Conservation (phyloP, 176 grass and related monocot species). For the Olyra latifolia region DNA sequence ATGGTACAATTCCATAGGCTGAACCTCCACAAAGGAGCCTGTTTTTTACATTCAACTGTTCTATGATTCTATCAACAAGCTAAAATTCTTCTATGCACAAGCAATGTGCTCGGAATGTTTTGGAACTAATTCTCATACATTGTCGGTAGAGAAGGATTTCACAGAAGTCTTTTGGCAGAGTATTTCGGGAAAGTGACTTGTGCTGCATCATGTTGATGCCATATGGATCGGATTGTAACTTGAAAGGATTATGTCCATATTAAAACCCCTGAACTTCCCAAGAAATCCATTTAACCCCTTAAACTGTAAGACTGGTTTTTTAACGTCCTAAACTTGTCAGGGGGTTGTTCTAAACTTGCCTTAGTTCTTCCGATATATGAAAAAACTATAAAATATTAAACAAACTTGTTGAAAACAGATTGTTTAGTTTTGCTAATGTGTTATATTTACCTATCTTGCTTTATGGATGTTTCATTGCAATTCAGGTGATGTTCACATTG, state of each 20-base stretch:
- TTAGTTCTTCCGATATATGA: background rate
- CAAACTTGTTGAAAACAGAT: background rate
- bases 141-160: background rate
- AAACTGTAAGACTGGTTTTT: too few relatives aligned
- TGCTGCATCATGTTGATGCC: background rate
- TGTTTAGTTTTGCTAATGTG: background rate
- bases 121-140: background rate
- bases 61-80: background rate
- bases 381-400: background rate
- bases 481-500: background rate
- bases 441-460: background rate
- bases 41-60: background rate
- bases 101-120: background rate
- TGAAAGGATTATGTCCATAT: background rate
- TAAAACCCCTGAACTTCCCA: too few relatives aligned
- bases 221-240: background rate
- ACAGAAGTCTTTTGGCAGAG: background rate
- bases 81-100: background rate
- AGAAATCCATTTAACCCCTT: too few relatives aligned
- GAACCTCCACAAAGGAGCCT: background rate
- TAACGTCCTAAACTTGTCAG: too few relatives aligned
- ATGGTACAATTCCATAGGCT: background rate
- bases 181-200: background rate
- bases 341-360: background rate
- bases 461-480: background rate